Evolutionary conservation across 148 eudicot genomes (phyloP), one percentile per base, ranked within the genome.

Genomic region (Spergularia bocconei): DNA sequence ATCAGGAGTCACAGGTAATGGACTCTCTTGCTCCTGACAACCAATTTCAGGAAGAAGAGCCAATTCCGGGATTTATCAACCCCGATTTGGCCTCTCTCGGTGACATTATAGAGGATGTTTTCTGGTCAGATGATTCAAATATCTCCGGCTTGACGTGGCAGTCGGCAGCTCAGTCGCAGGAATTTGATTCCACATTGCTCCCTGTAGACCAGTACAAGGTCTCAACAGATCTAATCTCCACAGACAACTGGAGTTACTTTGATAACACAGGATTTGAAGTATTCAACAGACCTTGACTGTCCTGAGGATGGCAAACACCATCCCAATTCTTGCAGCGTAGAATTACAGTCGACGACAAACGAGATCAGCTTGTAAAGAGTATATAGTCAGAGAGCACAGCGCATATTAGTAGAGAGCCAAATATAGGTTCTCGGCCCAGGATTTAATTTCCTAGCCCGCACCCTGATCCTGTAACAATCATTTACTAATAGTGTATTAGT

Each of bases 191-290:
- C 65, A 44, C 87, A 13, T 73, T 83, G 58, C 71, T 82, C 2
- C 71, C 78, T 5, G 82, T 74, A 69, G 88, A 86, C 29, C 82
- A 79, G 75, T 60, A 71, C 13, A 76, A 78, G 25, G 54, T 66
- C 44, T 75, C 88, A 17, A 55, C 85, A 25, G 80, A 79, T 74
- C 21, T 63, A 2, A 44, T 75, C 15, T 54, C 82, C 47, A 64
- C 75, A 1, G 87, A 91, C 52, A 80, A 82, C 71, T 90, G 92
- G 92, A 86, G 84, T 70, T 80, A 77, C 50, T 87, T 87, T 16
- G 92, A 91, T 80, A 80, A 81, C 33, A 70, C 88, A 1, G 81
- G 77, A 29, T 85, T 65, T 38, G 91, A 87, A 58, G 79, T 63
- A 69, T 85, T 81, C 74, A 70, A 84, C 48, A 82, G 74, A 80